phyloP scores from a whole-genome alignment of 2,329 filamentous ascomycete species.

The Xylaria hypoxylon region DNA sequence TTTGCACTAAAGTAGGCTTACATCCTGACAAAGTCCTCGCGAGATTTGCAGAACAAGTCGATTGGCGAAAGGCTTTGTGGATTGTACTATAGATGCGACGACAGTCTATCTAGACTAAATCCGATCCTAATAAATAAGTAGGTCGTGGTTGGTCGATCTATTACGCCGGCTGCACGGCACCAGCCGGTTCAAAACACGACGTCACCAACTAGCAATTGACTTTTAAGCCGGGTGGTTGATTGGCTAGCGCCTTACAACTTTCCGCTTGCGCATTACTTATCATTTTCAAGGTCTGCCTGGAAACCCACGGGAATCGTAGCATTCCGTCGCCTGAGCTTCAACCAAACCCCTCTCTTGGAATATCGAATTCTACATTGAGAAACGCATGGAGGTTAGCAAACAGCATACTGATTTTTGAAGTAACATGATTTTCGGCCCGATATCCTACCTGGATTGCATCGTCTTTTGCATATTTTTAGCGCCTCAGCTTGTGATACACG shows the following conservation, averaged over 20 bases:
- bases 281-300: not conserved
- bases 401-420: not conserved
- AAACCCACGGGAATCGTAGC: not conserved
- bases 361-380: not conserved
- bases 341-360: not conserved
- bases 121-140: not conserved
- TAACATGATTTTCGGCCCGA: constrained; percentile 76
- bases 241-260: not conserved
- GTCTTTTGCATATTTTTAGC: constrained; percentile 77
- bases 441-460: constrained; percentile 80
- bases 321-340: not conserved
- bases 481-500: constrained; percentile 76
- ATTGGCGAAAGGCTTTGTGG: too few species aligned
- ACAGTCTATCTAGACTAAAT: not conserved
- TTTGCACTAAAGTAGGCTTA: too few species aligned
- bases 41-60: too few species aligned
- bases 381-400: not conserved
- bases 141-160: constrained; percentile 20
- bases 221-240: constrained; percentile 15
- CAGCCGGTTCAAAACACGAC: constrained; percentile 36
- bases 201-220: constrained; percentile 39
- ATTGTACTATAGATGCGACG: too few species aligned
- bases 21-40: too few species aligned
- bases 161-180: constrained; percentile 22
- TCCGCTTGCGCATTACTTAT: not conserved